These are phyloP conservation scores for Diaporthe australafricana DNA, from an alignment of 2,329 filamentous ascomycete species.

Conservation along the genomic window DNA sequence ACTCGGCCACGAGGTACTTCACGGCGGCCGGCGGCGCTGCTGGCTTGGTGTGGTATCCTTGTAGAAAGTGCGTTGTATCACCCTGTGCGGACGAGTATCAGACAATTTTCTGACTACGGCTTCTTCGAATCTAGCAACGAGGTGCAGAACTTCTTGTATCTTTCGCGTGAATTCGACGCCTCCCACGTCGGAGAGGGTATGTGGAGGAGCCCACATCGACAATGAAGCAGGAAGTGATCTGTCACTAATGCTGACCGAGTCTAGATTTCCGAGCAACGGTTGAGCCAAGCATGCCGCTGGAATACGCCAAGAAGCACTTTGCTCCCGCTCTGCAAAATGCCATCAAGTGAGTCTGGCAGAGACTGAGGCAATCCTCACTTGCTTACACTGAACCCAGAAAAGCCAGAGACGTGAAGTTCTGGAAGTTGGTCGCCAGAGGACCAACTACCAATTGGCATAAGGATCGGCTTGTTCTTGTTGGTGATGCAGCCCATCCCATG, in stretches of 20 bases:
- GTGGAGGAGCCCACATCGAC: too few relatives aligned
- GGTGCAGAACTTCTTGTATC: constrained; percentile 26
- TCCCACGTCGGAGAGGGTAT: constrained; percentile 22
- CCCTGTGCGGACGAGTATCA: too few relatives aligned
- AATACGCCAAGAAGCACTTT: constrained; percentile 17
- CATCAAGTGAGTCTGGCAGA: neutral
- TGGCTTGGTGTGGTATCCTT: constrained; percentile 23
- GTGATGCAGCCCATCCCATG: constrained; percentile 27
- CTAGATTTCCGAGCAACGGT: constrained; percentile 25
- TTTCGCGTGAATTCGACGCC: constrained; percentile 19
- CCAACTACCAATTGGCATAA: constrained; percentile 22
- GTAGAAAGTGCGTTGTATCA: neutral
- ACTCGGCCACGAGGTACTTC: constrained; percentile 21
- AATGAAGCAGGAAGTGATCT: fast-evolving
- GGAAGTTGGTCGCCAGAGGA: constrained; percentile 9
- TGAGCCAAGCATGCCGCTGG: constrained; percentile 11
- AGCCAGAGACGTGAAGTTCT: constrained; percentile 25
- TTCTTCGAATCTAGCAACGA: neutral
- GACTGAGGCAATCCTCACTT: neutral
- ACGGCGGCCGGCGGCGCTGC: constrained; percentile 13
- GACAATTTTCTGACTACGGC: neutral
- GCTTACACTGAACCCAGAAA: neutral
- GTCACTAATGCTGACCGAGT: neutral
- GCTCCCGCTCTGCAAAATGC: neutral
- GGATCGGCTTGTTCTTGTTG: constrained; percentile 6